Evolutionary conservation across 495 filamentous ascomycete genomes (phyloP).

Genomic region (Pyrenula massariospora): DNA sequence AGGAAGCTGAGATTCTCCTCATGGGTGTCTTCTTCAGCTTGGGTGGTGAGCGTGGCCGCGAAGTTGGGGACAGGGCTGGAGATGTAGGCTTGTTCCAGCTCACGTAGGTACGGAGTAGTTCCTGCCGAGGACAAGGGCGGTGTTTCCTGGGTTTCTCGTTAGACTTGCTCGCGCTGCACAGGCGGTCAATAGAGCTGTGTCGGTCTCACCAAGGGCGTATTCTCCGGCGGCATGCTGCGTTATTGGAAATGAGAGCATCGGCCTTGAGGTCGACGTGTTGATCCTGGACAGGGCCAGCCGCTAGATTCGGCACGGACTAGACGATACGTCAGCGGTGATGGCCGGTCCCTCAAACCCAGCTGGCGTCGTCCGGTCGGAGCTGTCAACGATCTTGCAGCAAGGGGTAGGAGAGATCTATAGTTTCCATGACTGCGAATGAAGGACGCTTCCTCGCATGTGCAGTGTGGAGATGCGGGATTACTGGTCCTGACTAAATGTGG

Average conservation of each 20-base stretch:
- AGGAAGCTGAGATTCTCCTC: slow-evolving; percentile 50
- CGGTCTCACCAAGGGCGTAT: not conserved
- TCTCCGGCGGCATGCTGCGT: not conserved
- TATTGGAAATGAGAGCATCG: not conserved
- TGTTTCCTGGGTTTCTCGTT: slow-evolving; percentile 14
- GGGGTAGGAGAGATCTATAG: no score
- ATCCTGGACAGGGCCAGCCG: not conserved
- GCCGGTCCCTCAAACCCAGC: no score
- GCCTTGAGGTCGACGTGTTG: not conserved
- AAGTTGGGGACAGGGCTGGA: slow-evolving; percentile 36
- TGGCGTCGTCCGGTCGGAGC: no score
- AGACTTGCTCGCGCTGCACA: not conserved
- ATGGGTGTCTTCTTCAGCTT: slow-evolving; percentile 40
- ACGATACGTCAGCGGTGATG: not conserved
- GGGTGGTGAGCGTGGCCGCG: slow-evolving; percentile 28
- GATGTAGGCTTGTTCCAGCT: slow-evolving; percentile 15
- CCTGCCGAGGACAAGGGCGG: slow-evolving; percentile 16
- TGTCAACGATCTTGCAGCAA: no score
- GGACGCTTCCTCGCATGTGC: not conserved
- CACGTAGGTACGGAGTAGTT: slow-evolving; percentile 18
- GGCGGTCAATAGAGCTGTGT: no score
- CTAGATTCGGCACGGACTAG: not conserved
- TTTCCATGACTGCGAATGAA: no score
- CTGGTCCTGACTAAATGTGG: not conserved
- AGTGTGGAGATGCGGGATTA: not conserved